A percentile compares a stretch with the other conserved stretches of the same genome.
Evolutionary conservation across 2,329 filamentous ascomycete genomes (phyloP).

Genomic region (Didymellaceae sp.): DNA sequence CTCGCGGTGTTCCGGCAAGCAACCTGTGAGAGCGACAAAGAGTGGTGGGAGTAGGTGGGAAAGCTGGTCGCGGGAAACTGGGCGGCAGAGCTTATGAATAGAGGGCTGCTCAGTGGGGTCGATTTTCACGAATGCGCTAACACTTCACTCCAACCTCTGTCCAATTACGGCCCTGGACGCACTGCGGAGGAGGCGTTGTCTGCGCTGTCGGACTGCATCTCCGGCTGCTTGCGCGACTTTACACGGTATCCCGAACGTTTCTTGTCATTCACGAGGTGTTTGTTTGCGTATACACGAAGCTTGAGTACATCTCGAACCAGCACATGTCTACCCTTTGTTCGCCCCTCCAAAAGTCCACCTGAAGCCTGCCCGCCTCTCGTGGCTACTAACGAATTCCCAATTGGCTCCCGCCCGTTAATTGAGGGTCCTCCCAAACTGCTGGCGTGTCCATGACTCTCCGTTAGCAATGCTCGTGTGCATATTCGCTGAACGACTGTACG

Average conservation of each 20-base stretch:
- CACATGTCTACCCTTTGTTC: conserved; percentile 29
- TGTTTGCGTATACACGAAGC: conserved; percentile 22
- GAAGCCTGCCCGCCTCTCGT: conserved; percentile 21
- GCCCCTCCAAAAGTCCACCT: conserved; percentile 21
- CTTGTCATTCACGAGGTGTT: conserved; percentile 24
- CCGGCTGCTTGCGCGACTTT: conserved; percentile 25
- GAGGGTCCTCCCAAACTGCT: conserved; percentile 8
- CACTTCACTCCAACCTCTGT: conserved; percentile 37
- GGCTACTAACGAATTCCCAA: conserved; percentile 15
- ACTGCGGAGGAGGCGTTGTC: conserved; percentile 31
- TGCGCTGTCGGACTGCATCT: conserved; percentile 28
- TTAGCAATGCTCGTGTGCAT: conserved; percentile 30
- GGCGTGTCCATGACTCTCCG: conserved; percentile 11
- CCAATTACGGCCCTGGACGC: conserved; percentile 41
- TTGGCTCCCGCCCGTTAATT: conserved; percentile 17
- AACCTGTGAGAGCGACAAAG: conserved; percentile 34
- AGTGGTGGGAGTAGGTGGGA: conserved; percentile 18
- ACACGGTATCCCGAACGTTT: conserved; percentile 28
- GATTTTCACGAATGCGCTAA: conserved; percentile 45
- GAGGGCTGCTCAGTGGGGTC: conserved; percentile 42
- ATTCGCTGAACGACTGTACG: conserved; percentile 27
- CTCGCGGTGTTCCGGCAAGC: conserved; percentile 40
- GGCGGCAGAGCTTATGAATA: conserved; percentile 47
- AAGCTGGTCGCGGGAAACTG: conserved; percentile 27
- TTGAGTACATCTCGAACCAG: conserved; percentile 21